These are phyloP conservation scores for Saitozyma sp. DNA, from an alignment of 768 basidiomycete species.

Conservation along the genomic window DNA sequence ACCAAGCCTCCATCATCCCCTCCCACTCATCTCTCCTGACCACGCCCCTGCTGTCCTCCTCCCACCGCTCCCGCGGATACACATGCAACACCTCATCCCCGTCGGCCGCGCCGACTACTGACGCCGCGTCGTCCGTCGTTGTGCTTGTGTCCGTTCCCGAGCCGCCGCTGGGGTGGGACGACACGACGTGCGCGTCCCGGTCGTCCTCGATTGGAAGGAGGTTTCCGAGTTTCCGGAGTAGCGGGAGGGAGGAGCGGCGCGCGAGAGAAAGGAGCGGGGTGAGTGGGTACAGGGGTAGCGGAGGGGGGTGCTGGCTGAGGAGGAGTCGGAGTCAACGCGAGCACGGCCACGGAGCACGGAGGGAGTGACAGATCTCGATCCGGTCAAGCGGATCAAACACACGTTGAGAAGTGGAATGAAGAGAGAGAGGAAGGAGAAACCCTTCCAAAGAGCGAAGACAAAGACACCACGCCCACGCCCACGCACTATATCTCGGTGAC, in stretches of 20 bases:
- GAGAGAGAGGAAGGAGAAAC: too few relatives aligned
- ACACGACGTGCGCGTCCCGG: too few relatives aligned
- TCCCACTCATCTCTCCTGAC: slow-evolving; percentile 38
- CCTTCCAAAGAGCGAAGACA: too few relatives aligned
- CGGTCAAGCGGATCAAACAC: neutral
- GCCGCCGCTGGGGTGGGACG: neutral
- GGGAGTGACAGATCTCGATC: too few relatives aligned
- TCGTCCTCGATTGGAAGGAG: slow-evolving; percentile 10
- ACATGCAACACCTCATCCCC: too few relatives aligned
- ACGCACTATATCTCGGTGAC: slow-evolving; percentile 47
- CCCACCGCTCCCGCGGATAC: slow-evolving; percentile 1
- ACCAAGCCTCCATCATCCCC: slow-evolving; percentile 38
- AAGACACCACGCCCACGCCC: too few relatives aligned
- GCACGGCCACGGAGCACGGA: neutral
- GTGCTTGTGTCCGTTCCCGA: neutral
- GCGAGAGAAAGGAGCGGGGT: slow-evolving; percentile 19
- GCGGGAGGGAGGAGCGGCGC: slow-evolving; percentile 27
- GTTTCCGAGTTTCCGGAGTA: slow-evolving; percentile 22
- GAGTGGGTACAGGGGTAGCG: slow-evolving; percentile 18
- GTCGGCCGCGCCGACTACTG: neutral
- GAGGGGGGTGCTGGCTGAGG: slow-evolving; percentile 30
- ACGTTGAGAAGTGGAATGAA: neutral
- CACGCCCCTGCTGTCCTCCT: slow-evolving; percentile 4
- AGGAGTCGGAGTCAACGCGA: neutral
- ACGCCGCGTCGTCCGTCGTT: neutral